Base-by-base conservation (phyloP, 129 eudicot species). In the Helianthus tuberosus region DNA sequence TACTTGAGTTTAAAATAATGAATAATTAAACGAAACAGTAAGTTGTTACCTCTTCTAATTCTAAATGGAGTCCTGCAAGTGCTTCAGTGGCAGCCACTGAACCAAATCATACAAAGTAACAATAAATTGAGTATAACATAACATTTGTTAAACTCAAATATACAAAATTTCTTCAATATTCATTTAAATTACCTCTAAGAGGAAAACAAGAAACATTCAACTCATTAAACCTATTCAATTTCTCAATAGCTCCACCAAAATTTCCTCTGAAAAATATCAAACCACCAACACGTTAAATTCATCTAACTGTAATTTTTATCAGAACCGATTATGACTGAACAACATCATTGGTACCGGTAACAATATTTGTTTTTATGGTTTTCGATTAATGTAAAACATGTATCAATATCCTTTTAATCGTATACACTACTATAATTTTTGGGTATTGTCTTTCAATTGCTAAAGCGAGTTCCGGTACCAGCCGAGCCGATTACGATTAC, bases 31-130 rank as follows among this genome's bases (percentile, higher is more conserved):
- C 47, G 5, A 77, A 60, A 48, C 16, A 15, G 10, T 1, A 38
- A 49, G 39, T 36, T 51, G 58, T 78, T 75, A 88, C 98, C 87
- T 84, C 87, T 66, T 82, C 87, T 38, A 73, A 70, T 74, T 90
- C 93, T 35, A 94, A 77, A 81, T 85, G 76, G 58, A 94, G 85
- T 52, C 97, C 97, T 39, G 76, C 86, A 47, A 88, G 84, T 63
- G 93, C 93, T 88, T 90, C 97, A 0, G 70, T 32, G n/a, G 93
- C 89, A 17, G 96, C 98, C 89, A 94, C 97, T 88, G 64, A 11
- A 67, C 14, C 67, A 82, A 75, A 61, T 61, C 6, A 74, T 13
- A 69, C 11, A 1, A 68, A 32, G 64, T 25, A 43, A 43, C 41
- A 41, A 41, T 11, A 62, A 62, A 69, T 0, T 52, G 6, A 16